phyloP scores from a whole-genome alignment of 495 filamentous ascomycete species.

The Cercophora sp. region DNA sequence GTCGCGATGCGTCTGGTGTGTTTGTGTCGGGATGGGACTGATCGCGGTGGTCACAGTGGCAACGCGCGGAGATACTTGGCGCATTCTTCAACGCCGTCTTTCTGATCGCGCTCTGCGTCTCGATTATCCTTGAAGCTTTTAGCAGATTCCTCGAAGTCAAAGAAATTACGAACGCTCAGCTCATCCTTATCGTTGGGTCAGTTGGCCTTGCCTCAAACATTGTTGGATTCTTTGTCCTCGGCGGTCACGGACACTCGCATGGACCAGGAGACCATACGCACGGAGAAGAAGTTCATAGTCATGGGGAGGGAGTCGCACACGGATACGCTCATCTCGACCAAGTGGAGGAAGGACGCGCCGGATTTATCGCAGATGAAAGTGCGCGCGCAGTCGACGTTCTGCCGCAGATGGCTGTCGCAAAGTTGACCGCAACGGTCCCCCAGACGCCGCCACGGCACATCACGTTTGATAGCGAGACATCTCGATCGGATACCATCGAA shows the following conservation, averaged over 20 bases:
- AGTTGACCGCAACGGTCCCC: constrained; percentile 18
- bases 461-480: constrained; percentile 22
- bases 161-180: constrained; percentile 71
- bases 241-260: constrained; percentile 89
- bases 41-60: constrained; percentile 51
- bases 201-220: constrained; percentile 86
- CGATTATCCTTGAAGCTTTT: constrained; percentile 92
- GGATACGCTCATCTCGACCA: constrained; percentile 30
- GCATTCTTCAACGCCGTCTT: constrained; percentile 96
- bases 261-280: constrained; percentile 51
- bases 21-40: not conserved
- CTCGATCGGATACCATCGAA: constrained; percentile 12
- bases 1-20: not conserved
- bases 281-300: constrained; percentile 48
- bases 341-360: constrained; percentile 27
- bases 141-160: constrained; percentile 86
- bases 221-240: constrained; percentile 81
- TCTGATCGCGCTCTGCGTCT: constrained; percentile 88
- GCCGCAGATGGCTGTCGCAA: constrained; percentile 40
- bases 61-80: constrained; percentile 96
- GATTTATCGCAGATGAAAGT: constrained; percentile 28
- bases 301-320: no score
- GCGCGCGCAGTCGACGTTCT: constrained; percentile 39
- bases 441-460: constrained; percentile 33
- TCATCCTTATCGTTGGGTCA: constrained; percentile 85